Percentiles rank a stretch among this genome's conserved stretches.
phyloP scores from a whole-genome alignment of 441 rosid genomes.

The Croton laevigatus region DNA sequence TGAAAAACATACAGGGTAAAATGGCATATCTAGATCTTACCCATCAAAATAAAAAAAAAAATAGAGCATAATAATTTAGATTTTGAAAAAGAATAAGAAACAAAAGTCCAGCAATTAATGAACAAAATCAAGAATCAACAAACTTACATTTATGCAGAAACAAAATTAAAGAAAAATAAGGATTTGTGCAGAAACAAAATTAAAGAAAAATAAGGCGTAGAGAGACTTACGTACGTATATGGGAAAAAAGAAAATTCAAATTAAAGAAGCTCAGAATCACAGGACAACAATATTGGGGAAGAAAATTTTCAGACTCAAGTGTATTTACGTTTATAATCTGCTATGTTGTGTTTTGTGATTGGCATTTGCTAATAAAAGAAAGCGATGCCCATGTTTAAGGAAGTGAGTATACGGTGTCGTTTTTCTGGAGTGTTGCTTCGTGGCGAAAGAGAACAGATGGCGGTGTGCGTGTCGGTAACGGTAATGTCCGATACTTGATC shows the following conservation, averaged over 20 bases:
- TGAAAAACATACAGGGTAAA: background rate
- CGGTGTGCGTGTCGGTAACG: too few species aligned
- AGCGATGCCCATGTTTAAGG: background rate
- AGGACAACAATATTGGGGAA: background rate
- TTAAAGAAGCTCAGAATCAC: background rate
- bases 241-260: slow-evolving; percentile 3
- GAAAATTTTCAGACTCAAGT: background rate
- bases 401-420: background rate
- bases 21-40: slow-evolving; percentile 8
- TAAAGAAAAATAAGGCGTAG: background rate
- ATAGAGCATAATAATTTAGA: background rate
- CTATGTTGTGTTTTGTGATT: background rate
- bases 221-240: slow-evolving; percentile 21
- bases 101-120: background rate
- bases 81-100: slow-evolving; percentile 1
- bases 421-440: background rate
- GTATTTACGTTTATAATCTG: background rate
- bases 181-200: background rate
- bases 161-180: background rate
- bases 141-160: background rate
- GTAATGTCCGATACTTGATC: too few species aligned
- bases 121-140: slow-evolving; percentile 10
- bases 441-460: background rate
- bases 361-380: background rate
- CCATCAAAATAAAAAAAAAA: background rate